phyloP scores from a whole-genome alignment of 2,329 filamentous ascomycete species.

The Trichoderma lentiforme region DNA sequence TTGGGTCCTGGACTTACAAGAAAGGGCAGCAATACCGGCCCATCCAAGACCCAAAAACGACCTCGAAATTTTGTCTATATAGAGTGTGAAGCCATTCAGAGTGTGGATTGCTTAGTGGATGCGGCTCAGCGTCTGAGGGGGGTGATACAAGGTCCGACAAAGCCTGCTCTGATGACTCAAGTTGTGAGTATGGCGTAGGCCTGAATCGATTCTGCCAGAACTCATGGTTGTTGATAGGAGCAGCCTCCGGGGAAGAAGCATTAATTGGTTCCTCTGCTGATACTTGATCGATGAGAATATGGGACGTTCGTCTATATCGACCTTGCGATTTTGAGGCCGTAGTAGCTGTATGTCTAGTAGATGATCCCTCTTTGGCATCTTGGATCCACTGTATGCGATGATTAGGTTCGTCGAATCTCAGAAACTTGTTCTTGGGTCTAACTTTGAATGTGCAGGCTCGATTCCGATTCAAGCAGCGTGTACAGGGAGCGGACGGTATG shows the following conservation, averaged over 20 bases:
- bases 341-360: neutral
- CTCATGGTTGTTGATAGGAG: neutral
- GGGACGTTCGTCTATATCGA: neutral
- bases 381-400: neutral
- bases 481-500: neutral
- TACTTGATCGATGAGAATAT: neutral
- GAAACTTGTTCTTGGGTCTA: neutral
- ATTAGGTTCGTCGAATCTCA: neutral
- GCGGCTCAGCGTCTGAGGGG: neutral
- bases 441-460: conserved; percentile 1
- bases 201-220: neutral
- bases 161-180: neutral
- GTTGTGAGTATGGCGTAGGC: neutral
- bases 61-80: neutral
- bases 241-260: neutral
- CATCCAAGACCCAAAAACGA: conserved; percentile 3
- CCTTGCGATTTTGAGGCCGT: neutral
- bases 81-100: neutral
- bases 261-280: neutral
- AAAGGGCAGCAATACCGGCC: neutral
- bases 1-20: neutral
- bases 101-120: neutral
- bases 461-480: neutral
- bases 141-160: neutral
- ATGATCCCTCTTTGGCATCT: neutral